Evolutionary conservation across 2,329 filamentous ascomycete genomes (phyloP).

Genomic region (Epichloe gansuensis): DNA sequence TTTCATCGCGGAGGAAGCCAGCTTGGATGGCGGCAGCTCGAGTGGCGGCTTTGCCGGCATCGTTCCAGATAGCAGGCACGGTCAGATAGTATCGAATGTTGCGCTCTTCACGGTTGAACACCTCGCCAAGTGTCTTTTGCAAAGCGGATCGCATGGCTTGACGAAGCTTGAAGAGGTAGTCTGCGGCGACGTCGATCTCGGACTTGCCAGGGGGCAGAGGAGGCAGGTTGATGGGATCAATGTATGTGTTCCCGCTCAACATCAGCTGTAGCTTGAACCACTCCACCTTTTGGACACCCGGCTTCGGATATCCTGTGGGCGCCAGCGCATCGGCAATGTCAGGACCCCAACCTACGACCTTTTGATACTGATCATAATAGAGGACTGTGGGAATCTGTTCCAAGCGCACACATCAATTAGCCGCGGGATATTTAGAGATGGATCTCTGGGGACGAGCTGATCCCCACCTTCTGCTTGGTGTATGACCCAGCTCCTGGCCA

Average conservation of each 20-base stretch:
- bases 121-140: slow-evolving; percentile 91
- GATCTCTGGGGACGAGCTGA: not conserved
- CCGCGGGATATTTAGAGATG: not conserved
- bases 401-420: not conserved
- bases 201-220: slow-evolving; percentile 95
- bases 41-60: slow-evolving; percentile 93
- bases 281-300: slow-evolving; percentile 95
- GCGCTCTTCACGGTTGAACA: slow-evolving; percentile 94
- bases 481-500: slow-evolving; percentile 97
- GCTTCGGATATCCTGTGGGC: slow-evolving; percentile 93
- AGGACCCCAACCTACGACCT: slow-evolving; percentile 98
- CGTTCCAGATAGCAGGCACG: slow-evolving; percentile 99
- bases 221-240: slow-evolving; percentile 96
- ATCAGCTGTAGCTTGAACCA: slow-evolving; percentile 99
- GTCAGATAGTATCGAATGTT: slow-evolving; percentile 97
- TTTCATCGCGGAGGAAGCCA: slow-evolving; percentile 91
- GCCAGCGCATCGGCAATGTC: slow-evolving; percentile 95
- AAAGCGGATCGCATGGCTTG: slow-evolving; percentile 93
- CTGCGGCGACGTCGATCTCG: slow-evolving; percentile 97
- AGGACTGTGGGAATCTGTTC: slow-evolving; percentile 90
- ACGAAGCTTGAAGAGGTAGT: slow-evolving; percentile 95
- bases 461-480: slow-evolving; percentile 87
- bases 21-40: slow-evolving; percentile 93
- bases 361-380: slow-evolving; percentile 98
- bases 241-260: slow-evolving; percentile 97